phyloP scores from a whole-genome alignment of 495 filamentous ascomycete species.

The Thozetella sp. region DNA sequence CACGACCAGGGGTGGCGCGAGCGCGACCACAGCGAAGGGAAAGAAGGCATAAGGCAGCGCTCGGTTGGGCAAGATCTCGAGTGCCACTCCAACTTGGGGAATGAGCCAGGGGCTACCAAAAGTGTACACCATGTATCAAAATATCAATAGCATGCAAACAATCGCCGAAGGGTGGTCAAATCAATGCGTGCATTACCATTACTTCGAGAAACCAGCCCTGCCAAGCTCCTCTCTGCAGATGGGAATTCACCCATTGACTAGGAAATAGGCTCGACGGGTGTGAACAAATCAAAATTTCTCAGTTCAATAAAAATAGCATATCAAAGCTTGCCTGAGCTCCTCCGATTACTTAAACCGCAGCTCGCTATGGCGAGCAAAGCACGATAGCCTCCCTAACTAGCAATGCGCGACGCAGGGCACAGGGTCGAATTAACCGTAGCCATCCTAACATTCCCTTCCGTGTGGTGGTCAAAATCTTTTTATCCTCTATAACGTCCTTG shows the following conservation, averaged over 20 bases:
- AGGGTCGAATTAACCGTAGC: too few relatives aligned
- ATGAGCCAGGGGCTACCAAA: not conserved
- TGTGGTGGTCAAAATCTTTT: not conserved
- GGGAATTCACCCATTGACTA: too few relatives aligned
- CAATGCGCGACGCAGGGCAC: not conserved
- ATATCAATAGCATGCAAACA: not conserved
- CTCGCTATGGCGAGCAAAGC: not conserved
- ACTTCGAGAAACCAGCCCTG: too few relatives aligned
- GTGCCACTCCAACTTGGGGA: too few relatives aligned
- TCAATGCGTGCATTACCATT: not conserved
- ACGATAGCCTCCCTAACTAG: not conserved
- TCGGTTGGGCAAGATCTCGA: too few relatives aligned
- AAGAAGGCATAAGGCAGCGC: not conserved
- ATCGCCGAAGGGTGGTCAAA: too few relatives aligned
- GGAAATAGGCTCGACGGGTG: too few relatives aligned
- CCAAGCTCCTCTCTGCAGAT: too few relatives aligned
- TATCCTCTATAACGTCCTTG: not conserved
- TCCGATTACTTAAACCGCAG: not conserved
- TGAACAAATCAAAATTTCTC: too few relatives aligned
- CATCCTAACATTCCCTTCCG: not conserved
- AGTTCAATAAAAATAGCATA: too few relatives aligned
- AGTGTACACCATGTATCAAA: not conserved
- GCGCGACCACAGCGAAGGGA: constrained; percentile 5
- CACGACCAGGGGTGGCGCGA: constrained; percentile 11
- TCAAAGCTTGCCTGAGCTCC: too few relatives aligned